Percentiles rank a stretch among this genome's conserved stretches.
phyloP scores from a whole-genome alignment of 257 asterid species.

The Echium plantagineum region DNA sequence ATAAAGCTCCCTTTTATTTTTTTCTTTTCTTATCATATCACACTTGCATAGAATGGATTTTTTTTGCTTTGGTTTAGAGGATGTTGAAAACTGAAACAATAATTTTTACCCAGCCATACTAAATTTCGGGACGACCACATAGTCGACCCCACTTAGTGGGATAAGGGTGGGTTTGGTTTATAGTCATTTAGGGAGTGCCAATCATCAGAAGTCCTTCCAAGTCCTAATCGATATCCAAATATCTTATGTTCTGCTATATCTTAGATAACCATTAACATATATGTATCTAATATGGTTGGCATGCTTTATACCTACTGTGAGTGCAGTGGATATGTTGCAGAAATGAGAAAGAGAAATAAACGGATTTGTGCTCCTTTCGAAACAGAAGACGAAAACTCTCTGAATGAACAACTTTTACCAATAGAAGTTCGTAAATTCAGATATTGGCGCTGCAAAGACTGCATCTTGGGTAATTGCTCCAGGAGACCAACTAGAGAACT shows the following conservation, averaged over 20 bases:
- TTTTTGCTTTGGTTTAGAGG: neutral
- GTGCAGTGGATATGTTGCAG: constrained; percentile 59
- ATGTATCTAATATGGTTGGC: constrained; percentile 1
- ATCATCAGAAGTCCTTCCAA: neutral
- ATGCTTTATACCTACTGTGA: constrained; percentile 11
- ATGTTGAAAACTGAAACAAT: neutral
- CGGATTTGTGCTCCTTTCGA: constrained; percentile 36
- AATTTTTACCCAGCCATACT: no score
- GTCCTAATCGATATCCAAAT: neutral
- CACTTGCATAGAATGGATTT: neutral
- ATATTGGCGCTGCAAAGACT: constrained; percentile 58
- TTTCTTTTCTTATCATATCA: neutral
- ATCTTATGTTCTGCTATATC: neutral
- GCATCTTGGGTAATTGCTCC: constrained; percentile 18
- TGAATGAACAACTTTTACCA: constrained; percentile 32
- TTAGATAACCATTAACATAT: neutral
- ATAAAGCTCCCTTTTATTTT: no score
- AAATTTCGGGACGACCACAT: no score
- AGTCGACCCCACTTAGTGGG: no score
- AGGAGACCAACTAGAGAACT: constrained; percentile 15
- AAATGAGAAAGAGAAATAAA: constrained; percentile 38
- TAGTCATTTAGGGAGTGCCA: no score
- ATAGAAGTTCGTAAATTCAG: constrained; percentile 39
- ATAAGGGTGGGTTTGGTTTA: no score
- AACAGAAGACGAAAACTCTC: constrained; percentile 12